Conservation (phyloP, 495 filamentous ascomycete species). For the Geoglossum glabrum region DNA sequence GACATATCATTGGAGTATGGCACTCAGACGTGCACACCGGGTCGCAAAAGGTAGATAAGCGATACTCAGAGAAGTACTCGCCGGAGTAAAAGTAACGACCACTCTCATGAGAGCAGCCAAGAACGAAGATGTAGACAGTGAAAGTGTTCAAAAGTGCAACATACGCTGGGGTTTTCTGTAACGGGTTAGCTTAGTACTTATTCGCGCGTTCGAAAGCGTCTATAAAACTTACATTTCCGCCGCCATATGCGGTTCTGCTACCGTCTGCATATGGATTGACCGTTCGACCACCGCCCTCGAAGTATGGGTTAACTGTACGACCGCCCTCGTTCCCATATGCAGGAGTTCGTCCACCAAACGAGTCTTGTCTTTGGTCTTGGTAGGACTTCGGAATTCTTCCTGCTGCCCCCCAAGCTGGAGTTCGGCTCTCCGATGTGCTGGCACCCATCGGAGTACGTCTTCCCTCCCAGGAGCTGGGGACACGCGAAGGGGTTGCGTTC, state of each 20-base stretch:
- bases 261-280: slow-evolving; percentile 58
- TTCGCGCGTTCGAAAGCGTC: neutral
- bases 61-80: too few relatives aligned
- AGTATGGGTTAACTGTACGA: slow-evolving; percentile 54
- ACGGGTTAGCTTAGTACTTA: neutral
- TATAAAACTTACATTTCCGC: slow-evolving; percentile 12
- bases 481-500: slow-evolving; percentile 18
- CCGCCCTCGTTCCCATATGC: slow-evolving; percentile 36
- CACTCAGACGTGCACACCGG: too few relatives aligned
- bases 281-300: slow-evolving; percentile 53
- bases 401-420: slow-evolving; percentile 13
- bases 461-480: slow-evolving; percentile 13
- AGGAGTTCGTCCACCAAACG: slow-evolving; percentile 42
- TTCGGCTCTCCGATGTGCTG: neutral
- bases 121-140: too few relatives aligned
- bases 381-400: slow-evolving; percentile 12
- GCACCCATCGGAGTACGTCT: slow-evolving; percentile 13
- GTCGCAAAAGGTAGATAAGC: too few relatives aligned
- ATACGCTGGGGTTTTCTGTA: slow-evolving; percentile 5
- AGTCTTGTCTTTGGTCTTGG: slow-evolving; percentile 16
- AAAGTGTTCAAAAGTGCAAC: neutral
- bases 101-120: too few relatives aligned
- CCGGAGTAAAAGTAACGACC: too few relatives aligned
- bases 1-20: too few relatives aligned
- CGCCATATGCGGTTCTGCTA: slow-evolving; percentile 52